phyloP scores from a whole-genome alignment of 2,329 filamentous ascomycete species.

The Neoarthrinium moseri region DNA sequence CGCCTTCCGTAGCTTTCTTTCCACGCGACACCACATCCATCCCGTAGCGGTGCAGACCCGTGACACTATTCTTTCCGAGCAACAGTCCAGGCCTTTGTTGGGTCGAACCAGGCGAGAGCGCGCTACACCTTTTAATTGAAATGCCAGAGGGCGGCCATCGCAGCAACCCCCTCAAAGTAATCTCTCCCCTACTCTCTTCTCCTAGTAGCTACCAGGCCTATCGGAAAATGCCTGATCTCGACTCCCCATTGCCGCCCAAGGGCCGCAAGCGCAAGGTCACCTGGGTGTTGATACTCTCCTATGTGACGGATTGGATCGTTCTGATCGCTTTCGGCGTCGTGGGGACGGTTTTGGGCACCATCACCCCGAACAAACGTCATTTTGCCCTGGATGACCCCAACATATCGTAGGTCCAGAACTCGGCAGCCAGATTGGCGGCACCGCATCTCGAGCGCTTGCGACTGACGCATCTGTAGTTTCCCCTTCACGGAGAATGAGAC shows the following conservation, averaged over 20 bases:
- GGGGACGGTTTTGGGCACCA: constrained; percentile 56
- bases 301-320: constrained; percentile 73
- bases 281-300: constrained; percentile 56
- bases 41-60: neutral
- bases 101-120: neutral
- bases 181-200: constrained; percentile 19
- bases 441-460: neutral
- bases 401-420: constrained; percentile 60
- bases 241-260: constrained; percentile 9
- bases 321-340: constrained; percentile 59
- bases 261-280: constrained; percentile 16
- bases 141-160: constrained; percentile 24
- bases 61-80: neutral
- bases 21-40: neutral
- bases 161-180: constrained; percentile 15
- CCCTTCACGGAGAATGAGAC: constrained; percentile 71
- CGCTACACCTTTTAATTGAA: constrained; percentile 14
- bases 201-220: constrained; percentile 20
- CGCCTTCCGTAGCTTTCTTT: neutral
- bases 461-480: constrained; percentile 49
- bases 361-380: constrained; percentile 65
- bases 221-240: constrained; percentile 27
- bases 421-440: neutral
- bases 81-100: no score
- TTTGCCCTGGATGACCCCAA: constrained; percentile 72